Base-by-base conservation (phyloP, 352 stramenopile species). In the Phytophthora lateralis region DNA sequence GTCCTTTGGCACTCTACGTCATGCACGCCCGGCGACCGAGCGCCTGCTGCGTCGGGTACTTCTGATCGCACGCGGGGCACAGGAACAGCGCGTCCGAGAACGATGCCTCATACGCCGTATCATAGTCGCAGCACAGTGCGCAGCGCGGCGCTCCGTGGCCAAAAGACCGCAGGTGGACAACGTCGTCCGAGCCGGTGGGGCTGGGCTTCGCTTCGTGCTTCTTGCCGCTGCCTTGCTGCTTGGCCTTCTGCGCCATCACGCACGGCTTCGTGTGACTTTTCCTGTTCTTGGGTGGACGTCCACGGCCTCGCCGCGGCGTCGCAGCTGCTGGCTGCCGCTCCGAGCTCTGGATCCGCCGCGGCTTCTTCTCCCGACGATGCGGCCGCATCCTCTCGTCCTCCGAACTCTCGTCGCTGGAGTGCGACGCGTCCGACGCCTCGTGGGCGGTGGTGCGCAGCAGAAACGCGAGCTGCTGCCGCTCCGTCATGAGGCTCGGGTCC, bases 381-480 rank as follows among this genome's bases (percentile, higher is more conserved):
- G 58, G 60, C 45, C 15, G 24, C 42, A 49, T 29, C 6, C 11
- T 15, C 29, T 75, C 53, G 12, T 78, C 74, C 9, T 71, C 66
- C 5, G 58, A 78, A 54, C 57, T 78, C 3, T 66, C 73, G 11
- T 61, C 61, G 30, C 60, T 69, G 11, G 63, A 73, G 7, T 51
- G 63, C 27, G 57, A 55, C 2, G 18, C 35, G 29, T 74, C 65
- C 30, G 69, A 79, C 26, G 73, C 77, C n/a, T 82, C 78, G 14
- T 84, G 80, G 30, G 84, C 81, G 1, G 84, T 91, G 42, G 73
- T 80, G 4, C 81, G 79, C 57, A 93, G 64, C 18, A 93, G 69
- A 58, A 93, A 93, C 45, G 84, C 78, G 48, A 93, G 59, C 59
- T 91, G 84, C 61, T 93, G 84, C 9, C 84, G 80, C 69, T 93